These are phyloP conservation scores for Capsella bursapastoris DNA, from an alignment of 345 rosid genomes.

Conservation along the genomic window DNA sequence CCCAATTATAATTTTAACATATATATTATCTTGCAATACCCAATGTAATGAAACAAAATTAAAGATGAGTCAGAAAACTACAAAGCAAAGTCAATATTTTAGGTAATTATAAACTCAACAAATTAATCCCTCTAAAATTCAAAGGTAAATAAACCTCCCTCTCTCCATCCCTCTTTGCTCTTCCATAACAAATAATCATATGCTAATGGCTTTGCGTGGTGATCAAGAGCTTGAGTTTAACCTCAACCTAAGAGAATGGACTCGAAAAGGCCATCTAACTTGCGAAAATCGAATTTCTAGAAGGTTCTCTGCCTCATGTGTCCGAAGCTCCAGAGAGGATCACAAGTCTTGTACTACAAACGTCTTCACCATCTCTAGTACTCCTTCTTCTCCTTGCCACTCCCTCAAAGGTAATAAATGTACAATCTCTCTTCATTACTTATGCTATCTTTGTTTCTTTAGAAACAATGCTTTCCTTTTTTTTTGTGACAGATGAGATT, in stretches of 20 bases:
- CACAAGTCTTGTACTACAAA: constrained; percentile 59
- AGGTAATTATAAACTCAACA: neutral
- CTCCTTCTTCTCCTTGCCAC: constrained; percentile 83
- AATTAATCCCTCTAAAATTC: neutral
- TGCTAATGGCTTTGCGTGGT: constrained; percentile 26
- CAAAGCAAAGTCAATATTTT: neutral
- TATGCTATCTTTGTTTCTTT: neutral
- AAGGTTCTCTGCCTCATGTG: constrained; percentile 71
- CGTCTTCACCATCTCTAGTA: constrained; percentile 60
- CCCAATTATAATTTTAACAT: neutral
- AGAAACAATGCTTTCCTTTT: too few relatives aligned
- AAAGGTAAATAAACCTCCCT: neutral
- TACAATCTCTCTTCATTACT: neutral
- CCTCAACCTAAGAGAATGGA: constrained; percentile 48
- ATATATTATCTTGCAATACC: neutral
- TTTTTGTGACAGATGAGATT: constrained; percentile 62
- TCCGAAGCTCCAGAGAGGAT: constrained; percentile 68
- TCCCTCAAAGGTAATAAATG: constrained; percentile 43
- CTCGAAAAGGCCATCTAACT: constrained; percentile 44
- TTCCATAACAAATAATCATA: neutral
- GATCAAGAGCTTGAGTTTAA: constrained; percentile 47
- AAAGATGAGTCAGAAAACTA: neutral
- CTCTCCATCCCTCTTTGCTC: neutral
- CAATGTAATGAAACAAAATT: neutral
- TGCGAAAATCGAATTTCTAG: constrained; percentile 52